These are phyloP conservation scores for Tubosaeta sp. DNA, from an alignment of 768 basidiomycete species.

Conservation along the genomic window DNA sequence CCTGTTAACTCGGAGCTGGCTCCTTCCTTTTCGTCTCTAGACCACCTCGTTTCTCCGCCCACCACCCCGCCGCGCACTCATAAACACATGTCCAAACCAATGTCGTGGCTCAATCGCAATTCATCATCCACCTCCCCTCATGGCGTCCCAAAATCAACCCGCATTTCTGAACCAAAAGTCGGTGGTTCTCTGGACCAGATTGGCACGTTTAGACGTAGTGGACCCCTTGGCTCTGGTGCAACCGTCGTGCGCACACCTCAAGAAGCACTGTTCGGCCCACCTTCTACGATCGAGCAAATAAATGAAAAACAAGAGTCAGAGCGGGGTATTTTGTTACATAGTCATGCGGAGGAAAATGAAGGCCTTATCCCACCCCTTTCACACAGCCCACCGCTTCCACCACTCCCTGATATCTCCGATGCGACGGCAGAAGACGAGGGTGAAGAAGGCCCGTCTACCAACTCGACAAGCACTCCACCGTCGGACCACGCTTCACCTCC, in stretches of 20 bases:
- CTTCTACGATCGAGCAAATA: conserved; percentile 1
- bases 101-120: conserved; percentile 41
- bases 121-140: conserved; percentile 33
- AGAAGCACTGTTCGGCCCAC: conserved; percentile 55
- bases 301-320: conserved; percentile 12
- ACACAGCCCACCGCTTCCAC: conserved; percentile 35
- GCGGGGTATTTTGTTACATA: conserved; percentile 4
- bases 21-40: conserved; percentile 15
- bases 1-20: conserved; percentile 25
- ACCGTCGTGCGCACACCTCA: conserved; percentile 75
- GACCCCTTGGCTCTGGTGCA: conserved; percentile 65
- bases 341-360: conserved; percentile 13
- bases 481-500: conserved; percentile 28
- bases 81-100: conserved; percentile 38
- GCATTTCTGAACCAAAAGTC: conserved; percentile 43
- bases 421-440: not conserved
- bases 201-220: conserved; percentile 32
- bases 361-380: conserved; percentile 25
- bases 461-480: conserved; percentile 18
- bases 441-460: conserved; percentile 6
- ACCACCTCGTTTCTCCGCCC: conserved; percentile 26
- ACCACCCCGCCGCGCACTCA: conserved; percentile 27
- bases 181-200: conserved; percentile 32
- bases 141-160: conserved; percentile 36
- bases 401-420: conserved; percentile 36